These are phyloP conservation scores for Bertia moriformis DNA, from an alignment of 2,329 filamentous ascomycete genomes.

Conservation along the genomic window DNA sequence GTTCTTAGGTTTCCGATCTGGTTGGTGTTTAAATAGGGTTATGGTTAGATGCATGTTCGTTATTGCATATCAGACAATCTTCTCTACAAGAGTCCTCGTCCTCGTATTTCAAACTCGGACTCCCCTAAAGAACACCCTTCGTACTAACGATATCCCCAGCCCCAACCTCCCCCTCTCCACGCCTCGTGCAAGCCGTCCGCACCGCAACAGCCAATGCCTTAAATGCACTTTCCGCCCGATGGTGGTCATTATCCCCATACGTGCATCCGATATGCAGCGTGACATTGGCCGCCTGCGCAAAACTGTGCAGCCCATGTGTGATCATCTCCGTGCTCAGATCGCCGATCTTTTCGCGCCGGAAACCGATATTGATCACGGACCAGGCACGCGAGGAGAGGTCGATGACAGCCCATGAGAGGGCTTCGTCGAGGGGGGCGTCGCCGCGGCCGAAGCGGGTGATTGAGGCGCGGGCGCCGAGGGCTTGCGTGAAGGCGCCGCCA, in stretches of 20 bases:
- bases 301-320: slow-evolving; percentile 51
- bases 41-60: not conserved
- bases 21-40: not conserved
- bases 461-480: slow-evolving; percentile 43
- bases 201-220: slow-evolving; percentile 54
- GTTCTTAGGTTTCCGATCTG: not conserved
- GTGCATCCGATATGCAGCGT: slow-evolving; percentile 54
- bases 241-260: slow-evolving; percentile 52
- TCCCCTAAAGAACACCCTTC: slow-evolving; percentile 34
- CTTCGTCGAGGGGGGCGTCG: slow-evolving; percentile 51
- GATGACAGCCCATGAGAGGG: slow-evolving; percentile 49
- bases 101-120: too few species aligned
- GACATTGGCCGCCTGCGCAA: slow-evolving; percentile 48
- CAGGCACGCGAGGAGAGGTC: slow-evolving; percentile 52
- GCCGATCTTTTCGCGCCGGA: slow-evolving; percentile 51
- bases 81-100: too few species aligned
- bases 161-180: slow-evolving; percentile 16
- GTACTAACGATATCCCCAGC: slow-evolving; percentile 52
- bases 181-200: slow-evolving; percentile 37
- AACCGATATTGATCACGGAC: slow-evolving; percentile 46
- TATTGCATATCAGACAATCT: not conserved
- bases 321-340: slow-evolving; percentile 55
- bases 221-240: slow-evolving; percentile 54
- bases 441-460: slow-evolving; percentile 50
- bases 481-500: slow-evolving; percentile 44